Conservation (phyloP, 2,329 filamentous ascomycete genomes). For the Fusarium sp. region DNA sequence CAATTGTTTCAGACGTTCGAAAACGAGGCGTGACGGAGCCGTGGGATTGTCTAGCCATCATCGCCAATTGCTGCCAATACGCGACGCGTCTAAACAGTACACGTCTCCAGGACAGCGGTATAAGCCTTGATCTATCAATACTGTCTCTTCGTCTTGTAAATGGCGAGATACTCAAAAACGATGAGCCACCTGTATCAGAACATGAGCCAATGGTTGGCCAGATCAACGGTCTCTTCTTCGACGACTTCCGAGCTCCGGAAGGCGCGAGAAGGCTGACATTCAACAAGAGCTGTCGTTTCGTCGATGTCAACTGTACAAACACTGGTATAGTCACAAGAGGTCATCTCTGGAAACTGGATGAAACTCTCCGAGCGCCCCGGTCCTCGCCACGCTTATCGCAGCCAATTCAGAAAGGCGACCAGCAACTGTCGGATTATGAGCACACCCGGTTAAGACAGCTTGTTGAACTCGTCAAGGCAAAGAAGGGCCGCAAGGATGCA, state of each 20-base stretch:
- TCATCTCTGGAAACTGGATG: constrained; percentile 44
- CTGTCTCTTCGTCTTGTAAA: constrained; percentile 48
- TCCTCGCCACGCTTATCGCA: constrained; percentile 19
- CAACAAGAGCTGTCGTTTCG: constrained; percentile 45
- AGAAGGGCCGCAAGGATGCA: background rate
- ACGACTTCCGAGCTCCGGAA: constrained; percentile 29
- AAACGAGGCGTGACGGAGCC: constrained; percentile 31
- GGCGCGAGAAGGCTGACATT: constrained; percentile 36
- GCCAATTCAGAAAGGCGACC: constrained; percentile 8
- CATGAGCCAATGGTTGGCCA: constrained; percentile 13
- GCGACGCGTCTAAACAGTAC: constrained; percentile 38
- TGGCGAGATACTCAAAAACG: constrained; percentile 51
- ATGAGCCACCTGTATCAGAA: background rate
- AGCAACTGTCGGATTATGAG: constrained; percentile 29
- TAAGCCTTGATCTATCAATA: constrained; percentile 45
- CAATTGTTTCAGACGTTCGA: constrained; percentile 43
- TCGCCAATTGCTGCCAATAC: constrained; percentile 52
- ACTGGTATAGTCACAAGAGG: constrained; percentile 39
- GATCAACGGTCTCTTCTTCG: constrained; percentile 34
- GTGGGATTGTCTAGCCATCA: constrained; percentile 47
- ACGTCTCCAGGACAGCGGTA: constrained; percentile 13
- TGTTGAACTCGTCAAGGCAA: constrained; percentile 10
- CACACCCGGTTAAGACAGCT: constrained; percentile 30
- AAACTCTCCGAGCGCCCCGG: constrained; percentile 23
- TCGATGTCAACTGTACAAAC: constrained; percentile 24